Conservation (phyloP, 1,284 basidiomycete genomes). For the Tylopilus sp. region DNA sequence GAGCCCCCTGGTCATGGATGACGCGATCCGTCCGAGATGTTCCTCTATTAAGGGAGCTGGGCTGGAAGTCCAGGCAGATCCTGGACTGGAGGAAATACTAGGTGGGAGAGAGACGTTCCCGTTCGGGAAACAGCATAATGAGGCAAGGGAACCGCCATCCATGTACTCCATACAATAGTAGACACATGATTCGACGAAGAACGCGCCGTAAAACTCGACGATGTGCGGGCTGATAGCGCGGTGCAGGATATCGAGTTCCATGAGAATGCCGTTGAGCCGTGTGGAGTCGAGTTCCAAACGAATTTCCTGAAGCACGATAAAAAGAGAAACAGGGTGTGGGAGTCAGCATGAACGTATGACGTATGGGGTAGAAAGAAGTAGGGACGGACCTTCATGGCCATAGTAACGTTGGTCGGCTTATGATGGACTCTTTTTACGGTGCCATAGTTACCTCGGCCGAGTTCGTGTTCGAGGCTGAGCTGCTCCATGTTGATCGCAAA, state of each 20-base stretch:
- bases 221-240: constrained; percentile 93
- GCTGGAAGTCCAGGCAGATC: constrained; percentile 47
- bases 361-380: constrained; percentile 9
- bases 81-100: constrained; percentile 44
- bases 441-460: constrained; percentile 97
- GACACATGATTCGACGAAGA: constrained; percentile 98
- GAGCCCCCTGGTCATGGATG: constrained; percentile 89
- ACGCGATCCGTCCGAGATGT: constrained; percentile 83
- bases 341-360: constrained; percentile 13
- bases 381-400: constrained; percentile 97
- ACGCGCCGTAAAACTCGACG: constrained; percentile 98
- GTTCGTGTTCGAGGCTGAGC: constrained; percentile 90
- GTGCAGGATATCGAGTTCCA: constrained; percentile 98
- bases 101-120: constrained; percentile 49
- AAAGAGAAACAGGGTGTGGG: constrained; percentile 18
- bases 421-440: constrained; percentile 97
- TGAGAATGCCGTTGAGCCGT: constrained; percentile 96
- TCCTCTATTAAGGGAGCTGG: constrained; percentile 45
- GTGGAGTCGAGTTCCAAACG: constrained; percentile 96
- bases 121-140: constrained; percentile 63
- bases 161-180: constrained; percentile 99
- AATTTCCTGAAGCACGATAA: constrained; percentile 81
- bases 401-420: constrained; percentile 93
- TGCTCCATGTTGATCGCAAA: constrained; percentile 98
- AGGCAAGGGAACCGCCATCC: constrained; percentile 96